Conservation (phyloP, 768 basidiomycete species). For the Tricholoma flavovirens region DNA sequence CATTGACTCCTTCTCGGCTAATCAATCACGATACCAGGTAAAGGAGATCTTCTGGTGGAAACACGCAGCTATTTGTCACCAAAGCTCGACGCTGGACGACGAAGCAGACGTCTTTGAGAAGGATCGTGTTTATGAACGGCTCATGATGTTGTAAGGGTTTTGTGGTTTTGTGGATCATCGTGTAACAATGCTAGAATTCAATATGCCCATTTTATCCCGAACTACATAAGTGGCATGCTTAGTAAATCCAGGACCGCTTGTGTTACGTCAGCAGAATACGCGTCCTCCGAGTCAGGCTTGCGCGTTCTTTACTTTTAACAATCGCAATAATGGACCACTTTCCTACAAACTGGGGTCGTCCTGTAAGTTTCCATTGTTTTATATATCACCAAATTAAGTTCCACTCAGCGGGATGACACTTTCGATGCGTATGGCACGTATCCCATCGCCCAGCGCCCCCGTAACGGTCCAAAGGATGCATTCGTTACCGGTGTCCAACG, state of each 20-base stretch:
- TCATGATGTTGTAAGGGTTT: constrained; percentile 1
- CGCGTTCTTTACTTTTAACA: constrained; percentile 9
- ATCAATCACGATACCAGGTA: constrained; percentile 37
- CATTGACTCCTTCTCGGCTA: neutral
- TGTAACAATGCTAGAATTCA: neutral
- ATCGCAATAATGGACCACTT: constrained; percentile 60
- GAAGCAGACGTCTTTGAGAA: constrained; percentile 54
- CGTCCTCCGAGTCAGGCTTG: constrained; percentile 20
- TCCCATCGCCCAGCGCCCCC: constrained; percentile 60
- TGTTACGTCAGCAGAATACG: constrained; percentile 18
- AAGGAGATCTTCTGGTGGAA: constrained; percentile 84
- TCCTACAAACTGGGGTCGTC: constrained; percentile 79
- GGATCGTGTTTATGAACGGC: constrained; percentile 37
- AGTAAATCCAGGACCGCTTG: too few species aligned
- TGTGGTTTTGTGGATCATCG: neutral
- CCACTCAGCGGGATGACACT: constrained; percentile 60
- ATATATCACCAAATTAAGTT: neutral
- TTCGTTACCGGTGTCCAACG: constrained; percentile 66
- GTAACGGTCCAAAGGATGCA: constrained; percentile 43
- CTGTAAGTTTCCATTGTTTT: constrained; percentile 36
- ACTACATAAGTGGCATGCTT: too few species aligned
- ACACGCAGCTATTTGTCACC: constrained; percentile 76
- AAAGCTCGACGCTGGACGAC: constrained; percentile 46
- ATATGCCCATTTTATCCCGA: too few species aligned
- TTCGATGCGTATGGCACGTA: constrained; percentile 74